Base-by-base conservation (phyloP, 345 rosid species). In the Arabis alpina region DNA sequence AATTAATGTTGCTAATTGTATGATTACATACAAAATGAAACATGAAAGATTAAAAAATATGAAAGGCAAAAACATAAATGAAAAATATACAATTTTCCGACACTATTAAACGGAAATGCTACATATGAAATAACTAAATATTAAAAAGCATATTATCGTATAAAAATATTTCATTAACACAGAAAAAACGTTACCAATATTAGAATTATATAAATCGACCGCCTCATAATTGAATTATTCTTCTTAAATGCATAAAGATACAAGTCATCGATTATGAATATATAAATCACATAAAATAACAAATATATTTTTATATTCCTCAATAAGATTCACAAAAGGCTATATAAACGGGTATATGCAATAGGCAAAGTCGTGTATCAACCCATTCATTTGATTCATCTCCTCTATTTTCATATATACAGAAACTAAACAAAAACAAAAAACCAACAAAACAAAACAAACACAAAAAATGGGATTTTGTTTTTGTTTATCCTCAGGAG, bases 311-410 rank as follows among this genome's bases (percentile, higher is more conserved):
- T n/a, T 44, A 36, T 68, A 54, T 47, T 53, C 69, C 19, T 54
- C 3, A 61, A 45, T 25, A 75, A 75, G 78, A 75, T 68, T 75
- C 78, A 60, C 37, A 61, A 55, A 59, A 27, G 55, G 24, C 78
- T 75, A 75, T 75, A 68, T 41, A 75, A 61, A 28, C 4, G 44
- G 51, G 62, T 27, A 56, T 15, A 13, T 45, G 63, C 78, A 67
- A 68, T 76, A 76, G 56, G 79, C 61, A 63, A 76, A 76, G 79
- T 32, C 60, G 54, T 76, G 71, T 76, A 70, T 76, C 79, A 76
- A 67, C 49, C 45, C 61, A 4, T 75, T 54, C 48, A 15, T 68
- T 65, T 48, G 5, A 25, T 50, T 14, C 14, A 34, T 58, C 23
- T 40, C 32, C 56, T 54, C 51, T 51, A 28, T 9, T 64, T n/a